A percentile compares a stretch with the other conserved stretches of the same genome.
phyloP scores from a whole-genome alignment of 192 early-diverging fungal species.

The Backusella sp. region DNA sequence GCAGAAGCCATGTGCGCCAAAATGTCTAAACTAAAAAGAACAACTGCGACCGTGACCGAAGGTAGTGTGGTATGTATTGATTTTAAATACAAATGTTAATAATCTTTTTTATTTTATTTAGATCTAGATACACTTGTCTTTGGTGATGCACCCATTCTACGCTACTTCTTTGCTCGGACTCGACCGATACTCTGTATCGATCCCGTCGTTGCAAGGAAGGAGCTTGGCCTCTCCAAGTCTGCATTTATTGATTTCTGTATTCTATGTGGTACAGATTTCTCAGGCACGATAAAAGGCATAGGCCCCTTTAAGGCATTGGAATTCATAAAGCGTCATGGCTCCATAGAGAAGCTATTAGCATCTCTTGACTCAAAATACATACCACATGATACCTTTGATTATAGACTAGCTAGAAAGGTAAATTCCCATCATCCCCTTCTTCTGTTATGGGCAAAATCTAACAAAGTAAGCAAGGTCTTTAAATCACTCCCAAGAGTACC shows the following conservation, averaged over 20 bases:
- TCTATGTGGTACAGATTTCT: conserved; percentile 77
- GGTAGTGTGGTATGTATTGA: conserved; percentile 15
- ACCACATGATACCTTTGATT: conserved; percentile 41
- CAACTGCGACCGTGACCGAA: conserved; percentile 64
- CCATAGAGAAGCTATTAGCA: conserved; percentile 59
- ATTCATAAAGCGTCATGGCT: conserved; percentile 54
- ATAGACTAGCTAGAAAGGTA: conserved; percentile 37
- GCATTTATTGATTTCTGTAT: conserved; percentile 73
- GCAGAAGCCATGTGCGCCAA: conserved; percentile 69
- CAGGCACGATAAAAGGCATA: conserved; percentile 59
- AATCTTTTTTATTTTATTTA: conserved; percentile 3
- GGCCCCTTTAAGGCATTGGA: conserved; percentile 62
- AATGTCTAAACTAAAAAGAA: conserved; percentile 43
- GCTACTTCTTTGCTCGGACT: conserved; percentile 38
- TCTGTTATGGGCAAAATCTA: neutral
- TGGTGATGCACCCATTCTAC: conserved; percentile 48
- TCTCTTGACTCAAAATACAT: conserved; percentile 25
- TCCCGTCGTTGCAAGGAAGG: conserved; percentile 38
- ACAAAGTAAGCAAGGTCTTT: neutral
- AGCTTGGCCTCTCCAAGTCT: conserved; percentile 48
- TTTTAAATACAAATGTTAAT: conserved; percentile 35
- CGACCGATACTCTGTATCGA: conserved; percentile 50
- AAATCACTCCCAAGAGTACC: neutral
- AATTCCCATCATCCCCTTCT: neutral
- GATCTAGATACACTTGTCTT: conserved; percentile 58